Percentiles rank a stretch among this genome's conserved stretches.
These are phyloP conservation scores for Beta corolliflora DNA, from an alignment of 179 eudicot genomes.

Conservation along the genomic window DNA sequence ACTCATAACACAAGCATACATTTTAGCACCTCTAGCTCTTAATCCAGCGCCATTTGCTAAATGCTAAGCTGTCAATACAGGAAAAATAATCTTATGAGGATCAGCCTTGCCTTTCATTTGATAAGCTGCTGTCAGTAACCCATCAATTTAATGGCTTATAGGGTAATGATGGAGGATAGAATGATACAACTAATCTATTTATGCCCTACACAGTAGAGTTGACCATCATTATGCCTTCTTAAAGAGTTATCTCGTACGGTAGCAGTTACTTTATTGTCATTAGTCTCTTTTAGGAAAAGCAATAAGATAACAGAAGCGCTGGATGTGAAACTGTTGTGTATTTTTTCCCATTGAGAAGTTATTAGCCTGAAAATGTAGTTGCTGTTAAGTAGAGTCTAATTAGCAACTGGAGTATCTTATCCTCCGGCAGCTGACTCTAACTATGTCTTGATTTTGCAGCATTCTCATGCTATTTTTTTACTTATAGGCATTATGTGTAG, in stretches of 20 bases:
- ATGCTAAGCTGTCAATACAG: too few species aligned
- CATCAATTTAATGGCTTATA: too few species aligned
- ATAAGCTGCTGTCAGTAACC: too few species aligned
- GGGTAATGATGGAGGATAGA: too few species aligned
- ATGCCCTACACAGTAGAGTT: background rate
- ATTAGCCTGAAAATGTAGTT: background rate
- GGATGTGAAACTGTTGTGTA: background rate
- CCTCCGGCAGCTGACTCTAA: conserved; percentile 1
- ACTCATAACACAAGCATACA: too few species aligned
- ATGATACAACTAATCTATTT: too few species aligned
- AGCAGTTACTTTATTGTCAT: background rate
- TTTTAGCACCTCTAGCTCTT: too few species aligned
- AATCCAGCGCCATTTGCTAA: too few species aligned
- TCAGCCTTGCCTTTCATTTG: too few species aligned
- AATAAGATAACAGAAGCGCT: conserved; percentile 2
- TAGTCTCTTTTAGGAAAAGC: background rate
- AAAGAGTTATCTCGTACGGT: background rate
- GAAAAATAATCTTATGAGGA: too few species aligned
- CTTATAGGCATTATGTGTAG: conserved; percentile 80
- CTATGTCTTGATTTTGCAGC: background rate
- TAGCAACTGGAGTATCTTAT: background rate
- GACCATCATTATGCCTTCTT: background rate
- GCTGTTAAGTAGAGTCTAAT: background rate
- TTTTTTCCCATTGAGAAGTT: background rate
- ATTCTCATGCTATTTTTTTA: conserved; percentile 1